These are phyloP conservation scores for Curvularia sp. DNA, from an alignment of 2,329 filamentous ascomycete species.

Conservation along the genomic window DNA sequence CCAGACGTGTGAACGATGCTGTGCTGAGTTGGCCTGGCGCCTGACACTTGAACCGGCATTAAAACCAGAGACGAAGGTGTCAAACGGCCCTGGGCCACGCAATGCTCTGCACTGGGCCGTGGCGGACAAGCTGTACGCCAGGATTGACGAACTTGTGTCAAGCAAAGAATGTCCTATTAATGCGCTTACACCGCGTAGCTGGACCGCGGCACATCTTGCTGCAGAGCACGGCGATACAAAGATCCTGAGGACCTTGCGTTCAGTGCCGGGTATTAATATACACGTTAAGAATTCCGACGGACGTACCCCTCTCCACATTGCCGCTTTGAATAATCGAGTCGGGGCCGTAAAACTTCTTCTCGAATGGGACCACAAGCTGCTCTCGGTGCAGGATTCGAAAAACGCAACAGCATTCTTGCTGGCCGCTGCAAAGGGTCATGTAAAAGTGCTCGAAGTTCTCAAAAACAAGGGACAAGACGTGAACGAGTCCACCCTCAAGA, in stretches of 20 bases:
- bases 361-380: slow-evolving; percentile 12
- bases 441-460: slow-evolving; percentile 21
- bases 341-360: slow-evolving; percentile 21
- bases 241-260: slow-evolving; percentile 25
- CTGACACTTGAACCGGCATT: slow-evolving; percentile 1
- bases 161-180: slow-evolving; percentile 31
- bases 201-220: slow-evolving; percentile 30
- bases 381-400: slow-evolving; percentile 15
- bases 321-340: slow-evolving; percentile 18
- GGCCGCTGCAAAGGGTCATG: slow-evolving; percentile 22
- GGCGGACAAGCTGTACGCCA: slow-evolving; percentile 21
- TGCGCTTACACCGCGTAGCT: slow-evolving; percentile 24
- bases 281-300: slow-evolving; percentile 25
- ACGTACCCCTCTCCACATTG: slow-evolving; percentile 27
- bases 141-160: slow-evolving; percentile 15
- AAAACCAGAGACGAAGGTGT: background rate
- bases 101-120: slow-evolving; percentile 32
- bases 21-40: slow-evolving; percentile 17
- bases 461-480: slow-evolving; percentile 22
- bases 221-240: slow-evolving; percentile 23
- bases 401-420: slow-evolving; percentile 21
- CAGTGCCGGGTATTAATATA: slow-evolving; percentile 21
- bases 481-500: slow-evolving; percentile 20
- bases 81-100: slow-evolving; percentile 24
- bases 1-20: slow-evolving; percentile 12